Evolutionary conservation across 768 basidiomycete genomes (phyloP).

Genomic region (Tubosaeta brunneosetosa): DNA sequence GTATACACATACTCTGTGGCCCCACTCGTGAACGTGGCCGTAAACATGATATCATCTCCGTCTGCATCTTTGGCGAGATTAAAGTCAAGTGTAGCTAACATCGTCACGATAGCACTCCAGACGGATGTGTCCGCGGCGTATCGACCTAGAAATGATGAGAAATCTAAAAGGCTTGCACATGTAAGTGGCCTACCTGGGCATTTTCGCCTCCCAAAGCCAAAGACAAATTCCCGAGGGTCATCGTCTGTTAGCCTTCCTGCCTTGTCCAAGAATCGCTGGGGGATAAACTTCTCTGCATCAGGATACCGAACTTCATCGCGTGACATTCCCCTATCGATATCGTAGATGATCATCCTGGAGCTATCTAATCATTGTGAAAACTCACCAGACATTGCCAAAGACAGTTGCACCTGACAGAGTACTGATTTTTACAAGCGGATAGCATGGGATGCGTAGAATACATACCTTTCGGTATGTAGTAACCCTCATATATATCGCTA

Average conservation of each 20-base stretch:
- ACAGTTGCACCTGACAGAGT: slow-evolving; percentile 4
- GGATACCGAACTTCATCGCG: slow-evolving; percentile 12
- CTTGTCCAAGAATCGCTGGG: slow-evolving; percentile 11
- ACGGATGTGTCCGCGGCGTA: slow-evolving; percentile 6
- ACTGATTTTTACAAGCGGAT: too few species aligned
- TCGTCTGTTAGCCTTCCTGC: slow-evolving; percentile 8
- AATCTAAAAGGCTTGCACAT: too few species aligned
- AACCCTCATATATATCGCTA: not conserved
- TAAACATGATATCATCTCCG: slow-evolving; percentile 9
- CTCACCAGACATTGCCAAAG: slow-evolving; percentile 6
- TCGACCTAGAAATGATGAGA: not conserved
- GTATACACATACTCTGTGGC: not conserved
- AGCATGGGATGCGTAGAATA: too few species aligned
- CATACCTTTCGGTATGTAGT: not conserved
- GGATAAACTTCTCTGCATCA: slow-evolving; percentile 5
- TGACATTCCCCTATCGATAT: slow-evolving; percentile 5
- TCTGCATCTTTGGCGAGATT: slow-evolving; percentile 1
- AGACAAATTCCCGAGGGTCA: slow-evolving; percentile 3
- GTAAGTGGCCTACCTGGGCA: slow-evolving; percentile 1
- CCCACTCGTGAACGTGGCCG: slow-evolving; percentile 1
- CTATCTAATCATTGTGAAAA: not conserved
- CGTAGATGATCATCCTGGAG: not conserved
- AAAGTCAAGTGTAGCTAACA: slow-evolving; percentile 8
- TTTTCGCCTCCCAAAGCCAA: slow-evolving; percentile 7
- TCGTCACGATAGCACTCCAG: slow-evolving; percentile 7